Evolutionary conservation across 495 filamentous ascomycete species (phyloP).

Genomic region (Hypoxylon crocopeplum): DNA sequence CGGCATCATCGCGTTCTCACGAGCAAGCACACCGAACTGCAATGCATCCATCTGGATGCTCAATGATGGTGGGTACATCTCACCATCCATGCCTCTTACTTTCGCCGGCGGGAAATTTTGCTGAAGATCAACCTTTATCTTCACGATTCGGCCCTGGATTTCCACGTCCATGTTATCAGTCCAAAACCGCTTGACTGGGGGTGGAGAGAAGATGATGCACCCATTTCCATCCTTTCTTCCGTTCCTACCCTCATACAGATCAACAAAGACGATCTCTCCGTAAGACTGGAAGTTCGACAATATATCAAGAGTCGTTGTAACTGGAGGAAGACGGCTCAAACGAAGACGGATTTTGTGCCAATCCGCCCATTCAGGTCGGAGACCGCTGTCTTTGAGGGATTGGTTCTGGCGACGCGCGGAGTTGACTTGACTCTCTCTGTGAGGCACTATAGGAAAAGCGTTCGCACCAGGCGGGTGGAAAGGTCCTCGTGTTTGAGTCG

Average conservation of each 20-base stretch:
- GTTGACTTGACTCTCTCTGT: too few relatives aligned
- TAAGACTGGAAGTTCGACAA: conserved; percentile 29
- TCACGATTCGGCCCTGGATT: conserved; percentile 22
- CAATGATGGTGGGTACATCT: conserved; percentile 36
- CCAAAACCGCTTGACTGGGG: conserved; percentile 39
- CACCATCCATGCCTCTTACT: conserved; percentile 25
- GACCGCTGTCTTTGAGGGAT: conserved; percentile 1
- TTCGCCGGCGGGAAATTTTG: background rate
- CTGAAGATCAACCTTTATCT: conserved; percentile 13
- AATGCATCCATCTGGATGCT: conserved; percentile 44
- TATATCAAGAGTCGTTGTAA: conserved; percentile 37
- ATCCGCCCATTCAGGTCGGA: conserved; percentile 37
- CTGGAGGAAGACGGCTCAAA: conserved; percentile 34
- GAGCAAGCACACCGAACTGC: conserved; percentile 58
- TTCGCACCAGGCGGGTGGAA: too few relatives aligned
- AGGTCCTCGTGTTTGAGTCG: too few relatives aligned
- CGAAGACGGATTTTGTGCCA: conserved; percentile 33
- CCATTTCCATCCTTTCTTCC: conserved; percentile 18
- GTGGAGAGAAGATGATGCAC: conserved; percentile 47
- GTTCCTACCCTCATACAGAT: conserved; percentile 38
- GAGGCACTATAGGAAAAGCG: too few relatives aligned
- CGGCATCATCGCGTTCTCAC: conserved; percentile 46
- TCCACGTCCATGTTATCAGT: conserved; percentile 10
- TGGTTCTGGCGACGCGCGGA: background rate
- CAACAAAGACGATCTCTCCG: conserved; percentile 44